Evolutionary conservation across 805 yeast species (phyloP), one percentile per base, ranked within the genome.

Genomic region (Cyberlindnera amylophila): DNA sequence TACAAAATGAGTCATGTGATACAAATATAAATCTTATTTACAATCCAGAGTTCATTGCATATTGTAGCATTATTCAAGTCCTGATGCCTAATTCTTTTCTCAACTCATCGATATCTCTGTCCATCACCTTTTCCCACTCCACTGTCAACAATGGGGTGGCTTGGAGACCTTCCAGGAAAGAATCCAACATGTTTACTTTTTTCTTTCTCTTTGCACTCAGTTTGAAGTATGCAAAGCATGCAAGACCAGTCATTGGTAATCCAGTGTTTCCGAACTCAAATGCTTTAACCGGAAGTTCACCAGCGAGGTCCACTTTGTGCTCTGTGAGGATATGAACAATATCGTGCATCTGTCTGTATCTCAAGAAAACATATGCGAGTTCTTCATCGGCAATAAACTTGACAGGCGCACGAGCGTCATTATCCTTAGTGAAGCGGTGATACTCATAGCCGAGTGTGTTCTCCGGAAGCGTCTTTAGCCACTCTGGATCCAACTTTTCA

Each of bases 291-390:
- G 96, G 88, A 40, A 93, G 82, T 59, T 93, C 99, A n/a, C 99
- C 99, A 58, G 93, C 98, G 50, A 93, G 77, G 34, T 86, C 82
- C 36, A 90, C 86, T 0, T 98, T 98, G 38, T 87, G 71, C 13
- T 95, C 91, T 0, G 95, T 84, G 23, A 93, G 72, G 1, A 98
- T 86, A 59, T 93, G 99, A 59, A 89, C 91, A 57, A 93, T 93
- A 59, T 93, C 99, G 58, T 93, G 99, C 59, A 96, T 90, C 61
- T 93, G 98, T 40, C 99, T 76, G 61, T 91, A 93, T 54, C 99
- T 70, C 61, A 88, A 95, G 70, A 81, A 88, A n/a, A 91, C 83
- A 58, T 83, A 93, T 1, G 96, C 96, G 51, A 87, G 75, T 55
- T 88, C 95, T 34, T 86, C 90, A 58, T 93, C 89, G 49, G 86